These are phyloP conservation scores for Cyanophora paradoxa DNA, from an alignment of 78 protist species.

Conservation along the genomic window DNA sequence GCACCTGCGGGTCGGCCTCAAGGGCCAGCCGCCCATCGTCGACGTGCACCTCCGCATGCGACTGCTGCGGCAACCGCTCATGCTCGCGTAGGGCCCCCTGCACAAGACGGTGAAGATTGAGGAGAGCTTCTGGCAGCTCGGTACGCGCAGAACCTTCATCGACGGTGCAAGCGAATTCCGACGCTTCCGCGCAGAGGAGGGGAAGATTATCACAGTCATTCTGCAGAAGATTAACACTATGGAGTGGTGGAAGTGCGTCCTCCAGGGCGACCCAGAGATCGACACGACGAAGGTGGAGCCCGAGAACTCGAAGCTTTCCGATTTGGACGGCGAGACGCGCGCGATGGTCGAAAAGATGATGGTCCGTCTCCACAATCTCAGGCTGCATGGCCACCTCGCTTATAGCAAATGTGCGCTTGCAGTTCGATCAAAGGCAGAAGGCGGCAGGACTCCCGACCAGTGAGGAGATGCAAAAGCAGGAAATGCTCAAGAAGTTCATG, in stretches of 20 bases:
- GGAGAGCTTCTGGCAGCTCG: constrained; percentile 54
- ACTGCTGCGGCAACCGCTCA: neutral
- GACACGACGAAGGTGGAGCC: constrained; percentile 51
- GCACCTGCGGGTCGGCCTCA: constrained; percentile 27
- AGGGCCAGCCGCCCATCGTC: constrained; percentile 28
- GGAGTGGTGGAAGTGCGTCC: constrained; percentile 71
- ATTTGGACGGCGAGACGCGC: constrained; percentile 61
- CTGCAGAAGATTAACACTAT: constrained; percentile 29
- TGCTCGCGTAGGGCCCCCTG: constrained; percentile 26
- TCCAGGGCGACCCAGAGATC: constrained; percentile 41
- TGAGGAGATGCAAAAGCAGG: constrained; percentile 65
- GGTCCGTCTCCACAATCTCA: constrained; percentile 2
- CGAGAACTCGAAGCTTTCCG: constrained; percentile 51
- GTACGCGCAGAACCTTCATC: neutral
- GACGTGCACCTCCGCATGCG: constrained; percentile 6
- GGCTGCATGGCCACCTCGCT: neutral
- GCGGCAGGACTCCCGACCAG: constrained; percentile 60
- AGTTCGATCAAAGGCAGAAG: constrained; percentile 62
- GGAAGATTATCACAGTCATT: constrained; percentile 16
- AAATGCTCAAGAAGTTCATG: constrained; percentile 61
- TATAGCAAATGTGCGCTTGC: no score
- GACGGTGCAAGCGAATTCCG: neutral
- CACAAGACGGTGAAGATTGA: constrained; percentile 15
- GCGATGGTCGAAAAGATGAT: constrained; percentile 73
- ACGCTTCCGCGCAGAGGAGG: neutral